Evolutionary conservation across 768 basidiomycete species (phyloP).

Genomic region (Termitomyces eurrhizus): DNA sequence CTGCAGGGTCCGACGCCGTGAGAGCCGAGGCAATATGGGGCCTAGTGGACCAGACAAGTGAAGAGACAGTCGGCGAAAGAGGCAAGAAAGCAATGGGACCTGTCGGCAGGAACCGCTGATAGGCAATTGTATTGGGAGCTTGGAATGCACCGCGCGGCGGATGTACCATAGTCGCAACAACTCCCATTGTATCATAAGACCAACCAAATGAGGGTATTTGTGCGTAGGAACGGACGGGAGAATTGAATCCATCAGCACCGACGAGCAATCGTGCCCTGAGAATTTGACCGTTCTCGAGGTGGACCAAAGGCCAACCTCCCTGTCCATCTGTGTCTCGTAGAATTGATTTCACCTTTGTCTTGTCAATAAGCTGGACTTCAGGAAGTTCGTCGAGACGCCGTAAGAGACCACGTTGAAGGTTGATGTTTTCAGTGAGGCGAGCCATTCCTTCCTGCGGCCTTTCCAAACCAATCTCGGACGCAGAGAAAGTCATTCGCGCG

Average conservation of each 20-base stretch:
- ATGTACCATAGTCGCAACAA: slow-evolving; percentile 87
- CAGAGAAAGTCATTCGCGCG: slow-evolving; percentile 70
- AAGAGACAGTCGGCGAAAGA: slow-evolving; percentile 70
- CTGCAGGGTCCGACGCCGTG: slow-evolving; percentile 56
- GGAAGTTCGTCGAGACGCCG: slow-evolving; percentile 50
- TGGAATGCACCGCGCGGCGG: slow-evolving; percentile 58
- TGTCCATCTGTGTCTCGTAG: slow-evolving; percentile 41
- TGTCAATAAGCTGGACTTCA: slow-evolving; percentile 63
- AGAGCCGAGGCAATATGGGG: slow-evolving; percentile 73
- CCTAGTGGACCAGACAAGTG: slow-evolving; percentile 92
- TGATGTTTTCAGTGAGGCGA: slow-evolving; percentile 86
- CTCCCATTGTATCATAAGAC: slow-evolving; percentile 83
- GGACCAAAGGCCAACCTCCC: slow-evolving; percentile 79
- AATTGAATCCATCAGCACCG: slow-evolving; percentile 92
- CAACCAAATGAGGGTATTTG: slow-evolving; percentile 87
- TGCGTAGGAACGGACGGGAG: slow-evolving; percentile 86
- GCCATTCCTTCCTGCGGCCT: slow-evolving; percentile 53
- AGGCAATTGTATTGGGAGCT: slow-evolving; percentile 74
- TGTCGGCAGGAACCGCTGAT: slow-evolving; percentile 91
- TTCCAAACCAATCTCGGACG: slow-evolving; percentile 41
- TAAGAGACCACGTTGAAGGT: slow-evolving; percentile 84
- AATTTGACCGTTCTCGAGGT: slow-evolving; percentile 61
- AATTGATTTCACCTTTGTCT: slow-evolving; percentile 73
- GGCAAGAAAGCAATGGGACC: slow-evolving; percentile 97
- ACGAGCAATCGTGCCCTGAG: slow-evolving; percentile 77